These are phyloP conservation scores for Rosa lucieae DNA, from an alignment of 306 rosid genomes.

Conservation along the genomic window DNA sequence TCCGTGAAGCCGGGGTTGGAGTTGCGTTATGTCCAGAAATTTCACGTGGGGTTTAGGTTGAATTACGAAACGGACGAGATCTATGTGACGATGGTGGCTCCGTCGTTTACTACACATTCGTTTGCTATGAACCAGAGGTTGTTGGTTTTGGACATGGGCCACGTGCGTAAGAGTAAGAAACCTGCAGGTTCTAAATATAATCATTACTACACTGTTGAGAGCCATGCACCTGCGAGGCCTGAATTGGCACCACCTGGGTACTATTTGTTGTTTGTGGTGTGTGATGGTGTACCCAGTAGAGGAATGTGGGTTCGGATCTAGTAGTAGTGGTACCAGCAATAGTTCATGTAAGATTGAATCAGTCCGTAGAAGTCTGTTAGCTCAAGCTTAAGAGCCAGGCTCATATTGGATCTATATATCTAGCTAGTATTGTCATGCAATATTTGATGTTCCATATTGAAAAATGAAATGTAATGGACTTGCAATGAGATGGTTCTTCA, in stretches of 20 bases:
- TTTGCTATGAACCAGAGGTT: constrained; percentile 67
- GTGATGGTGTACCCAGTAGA: constrained; percentile 31
- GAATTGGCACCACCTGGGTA: constrained; percentile 37
- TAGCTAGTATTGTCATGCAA: neutral
- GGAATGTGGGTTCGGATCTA: constrained; percentile 30
- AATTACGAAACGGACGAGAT: neutral
- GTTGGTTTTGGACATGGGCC: constrained; percentile 34
- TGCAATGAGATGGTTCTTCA: neutral
- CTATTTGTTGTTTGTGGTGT: constrained; percentile 31
- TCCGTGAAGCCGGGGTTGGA: constrained; percentile 15
- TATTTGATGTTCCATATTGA: neutral
- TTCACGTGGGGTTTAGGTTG: constrained; percentile 14
- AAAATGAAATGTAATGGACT: neutral
- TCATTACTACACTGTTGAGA: constrained; percentile 9
- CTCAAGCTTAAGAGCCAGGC: neutral
- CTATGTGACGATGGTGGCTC: constrained; percentile 44
- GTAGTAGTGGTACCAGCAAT: neutral
- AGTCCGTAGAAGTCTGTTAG: neutral
- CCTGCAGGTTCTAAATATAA: neutral
- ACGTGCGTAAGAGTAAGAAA: neutral
- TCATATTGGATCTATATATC: neutral
- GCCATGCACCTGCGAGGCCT: constrained; percentile 25
- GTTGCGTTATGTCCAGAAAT: constrained; percentile 11
- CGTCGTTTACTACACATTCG: constrained; percentile 77
- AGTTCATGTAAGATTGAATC: neutral